Base-by-base conservation (phyloP, 768 basidiomycete species). In the Phlegmacium glaucopus region DNA sequence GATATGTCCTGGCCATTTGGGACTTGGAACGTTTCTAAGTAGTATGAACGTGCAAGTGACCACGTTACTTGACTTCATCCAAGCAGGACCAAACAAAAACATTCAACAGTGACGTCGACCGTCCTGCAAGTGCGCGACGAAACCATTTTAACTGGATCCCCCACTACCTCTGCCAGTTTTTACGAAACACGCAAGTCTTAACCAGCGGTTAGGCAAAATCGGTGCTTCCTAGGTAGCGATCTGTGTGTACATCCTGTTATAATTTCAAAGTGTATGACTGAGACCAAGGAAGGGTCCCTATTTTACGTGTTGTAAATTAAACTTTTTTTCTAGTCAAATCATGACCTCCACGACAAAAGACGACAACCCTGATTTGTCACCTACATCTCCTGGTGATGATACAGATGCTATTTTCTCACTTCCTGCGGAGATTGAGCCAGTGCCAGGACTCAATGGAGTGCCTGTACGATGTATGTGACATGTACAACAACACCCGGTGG, bases 391-490 rank as follows among this genome's bases (percentile, higher is more conserved):
- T 6, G 70, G 66, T 39, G 87, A 88, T 47, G 85, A 88, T 18
- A 85, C 83, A 6, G 88, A 88, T 58, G 62, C 61, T 22, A 47
- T 76, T 2, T 57, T 76, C 46, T 79, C 73, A 18, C 69, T 74
- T 52, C 65, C 65, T 32, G 65, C 72, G 38, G 79, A 82, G 51
- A 68, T 72, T 47, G 85, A 87, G 55, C 86, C 86, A n/a, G 75
- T 70, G 44, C 88, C 88, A 45, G 89, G 89, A 29, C 50, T 90
- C 18, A 68, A 84, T 63, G 89, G 89, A 18, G 68, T 75, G 28
- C 89, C 90, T 36, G 88, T 92, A 48, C 78, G 87, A 57, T 92
- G 90, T 91, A 70, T 73, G 89, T 78, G 3, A 22, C 22, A 22
- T 22, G 22, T 40, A 55, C 36, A 30, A 36, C 48, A 42, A 46